A percentile compares a stretch with the other conserved stretches of the same genome.
These are phyloP conservation scores for Nigrospora osmanthi DNA, from an alignment of 2,329 filamentous ascomycete genomes.

Conservation along the genomic window DNA sequence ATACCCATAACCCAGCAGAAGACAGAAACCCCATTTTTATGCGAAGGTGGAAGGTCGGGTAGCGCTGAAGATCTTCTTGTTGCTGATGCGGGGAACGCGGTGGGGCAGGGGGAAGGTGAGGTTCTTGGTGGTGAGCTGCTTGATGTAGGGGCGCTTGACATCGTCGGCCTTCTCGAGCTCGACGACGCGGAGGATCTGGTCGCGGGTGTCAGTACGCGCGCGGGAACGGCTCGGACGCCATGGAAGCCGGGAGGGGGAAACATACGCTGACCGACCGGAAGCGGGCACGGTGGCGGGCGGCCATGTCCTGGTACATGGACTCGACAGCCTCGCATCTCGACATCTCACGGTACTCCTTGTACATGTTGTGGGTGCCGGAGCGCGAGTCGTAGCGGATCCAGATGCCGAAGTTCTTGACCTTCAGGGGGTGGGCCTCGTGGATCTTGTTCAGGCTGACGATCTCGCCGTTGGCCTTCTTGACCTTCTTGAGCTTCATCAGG, in stretches of 20 bases:
- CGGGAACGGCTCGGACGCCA: not conserved
- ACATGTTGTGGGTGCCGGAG: slow-evolving; percentile 99
- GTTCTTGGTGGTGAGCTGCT: slow-evolving; percentile 90
- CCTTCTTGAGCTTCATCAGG: slow-evolving; percentile 96
- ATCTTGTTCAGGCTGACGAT: slow-evolving; percentile 98
- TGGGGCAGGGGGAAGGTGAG: slow-evolving; percentile 99
- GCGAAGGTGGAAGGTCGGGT: slow-evolving; percentile 96
- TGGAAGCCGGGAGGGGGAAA: slow-evolving; percentile 14
- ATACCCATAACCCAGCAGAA: slow-evolving; percentile 39
- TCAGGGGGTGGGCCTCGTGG: slow-evolving; percentile 96
- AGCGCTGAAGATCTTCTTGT: slow-evolving; percentile 88
- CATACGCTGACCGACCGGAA: slow-evolving; percentile 98
- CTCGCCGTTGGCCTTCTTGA: slow-evolving; percentile 99
- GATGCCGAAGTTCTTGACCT: slow-evolving; percentile 99
- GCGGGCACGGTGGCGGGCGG: slow-evolving; percentile 93
- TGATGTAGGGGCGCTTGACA: slow-evolving; percentile 98
- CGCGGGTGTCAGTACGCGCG: slow-evolving; percentile 20
- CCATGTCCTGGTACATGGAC: slow-evolving; percentile 99
- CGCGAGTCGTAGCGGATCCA: slow-evolving; percentile 99
- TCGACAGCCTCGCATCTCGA: slow-evolving; percentile 92
- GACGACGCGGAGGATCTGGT: slow-evolving; percentile 92
- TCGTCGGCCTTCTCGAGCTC: slow-evolving; percentile 93
- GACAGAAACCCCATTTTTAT: slow-evolving; percentile 58
- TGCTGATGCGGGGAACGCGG: slow-evolving; percentile 75
- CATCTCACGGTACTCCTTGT: slow-evolving; percentile 99